These are phyloP conservation scores for Pyrenophora tritici-repentis DNA, from an alignment of 2,329 filamentous ascomycete species.

Conservation along the genomic window DNA sequence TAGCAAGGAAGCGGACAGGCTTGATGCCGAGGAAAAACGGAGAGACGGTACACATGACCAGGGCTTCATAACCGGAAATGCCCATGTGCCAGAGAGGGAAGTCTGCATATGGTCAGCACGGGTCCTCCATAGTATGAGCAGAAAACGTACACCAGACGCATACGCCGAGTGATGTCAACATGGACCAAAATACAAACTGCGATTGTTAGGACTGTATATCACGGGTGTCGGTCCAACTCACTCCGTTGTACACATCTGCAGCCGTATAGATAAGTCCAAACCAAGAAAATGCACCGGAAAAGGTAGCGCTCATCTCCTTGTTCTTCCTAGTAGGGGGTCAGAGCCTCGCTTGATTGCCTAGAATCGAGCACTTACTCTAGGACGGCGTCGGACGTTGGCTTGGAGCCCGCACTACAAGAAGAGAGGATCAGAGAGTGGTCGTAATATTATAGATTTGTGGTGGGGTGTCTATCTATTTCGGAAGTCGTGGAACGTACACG, in stretches of 20 bases:
- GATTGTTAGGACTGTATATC: constrained; percentile 8
- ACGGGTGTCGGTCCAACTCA: constrained; percentile 53
- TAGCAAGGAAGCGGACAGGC: constrained; percentile 68
- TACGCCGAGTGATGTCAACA: constrained; percentile 85
- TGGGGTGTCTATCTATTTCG: constrained; percentile 69
- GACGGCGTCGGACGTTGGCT: constrained; percentile 50
- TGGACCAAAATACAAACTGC: constrained; percentile 96
- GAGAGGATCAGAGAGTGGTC: constrained; percentile 44
- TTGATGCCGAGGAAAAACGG: constrained; percentile 77
- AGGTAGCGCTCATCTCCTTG: constrained; percentile 71
- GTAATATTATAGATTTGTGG: constrained; percentile 45
- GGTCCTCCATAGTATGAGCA: neutral
- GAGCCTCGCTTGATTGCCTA: constrained; percentile 3
- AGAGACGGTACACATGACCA: constrained; percentile 83
- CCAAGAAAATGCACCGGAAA: constrained; percentile 74
- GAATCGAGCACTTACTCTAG: constrained; percentile 64
- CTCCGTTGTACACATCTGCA: constrained; percentile 90
- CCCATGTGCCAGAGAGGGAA: constrained; percentile 99
- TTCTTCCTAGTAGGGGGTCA: constrained; percentile 65
- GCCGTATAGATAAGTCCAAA: constrained; percentile 75
- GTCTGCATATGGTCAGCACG: constrained; percentile 56
- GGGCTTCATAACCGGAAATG: constrained; percentile 91
- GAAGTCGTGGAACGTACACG: constrained; percentile 98
- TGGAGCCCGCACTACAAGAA: constrained; percentile 54
- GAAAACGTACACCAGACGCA: constrained; percentile 83